phyloP scores from a whole-genome alignment of 2,329 filamentous ascomycete species.

The Hymenoscyphus albidus region DNA sequence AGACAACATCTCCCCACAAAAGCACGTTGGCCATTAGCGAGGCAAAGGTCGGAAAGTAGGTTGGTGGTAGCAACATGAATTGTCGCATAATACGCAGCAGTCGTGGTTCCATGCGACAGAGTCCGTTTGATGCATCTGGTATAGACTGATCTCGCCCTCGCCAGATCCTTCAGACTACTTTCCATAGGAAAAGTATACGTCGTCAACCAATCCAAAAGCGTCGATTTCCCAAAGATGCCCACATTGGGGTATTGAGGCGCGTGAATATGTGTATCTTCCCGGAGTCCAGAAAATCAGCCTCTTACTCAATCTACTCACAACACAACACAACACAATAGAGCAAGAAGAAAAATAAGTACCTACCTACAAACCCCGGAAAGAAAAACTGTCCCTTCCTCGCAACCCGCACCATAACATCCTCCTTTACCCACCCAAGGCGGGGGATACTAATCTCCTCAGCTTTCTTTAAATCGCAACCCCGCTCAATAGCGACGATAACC shows the following conservation, averaged over 20 bases:
- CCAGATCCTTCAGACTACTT: slow-evolving; percentile 61
- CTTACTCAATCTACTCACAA: slow-evolving; percentile 2
- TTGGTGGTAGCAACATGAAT: slow-evolving; percentile 86
- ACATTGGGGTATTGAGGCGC: slow-evolving; percentile 92
- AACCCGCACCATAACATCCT: slow-evolving; percentile 22
- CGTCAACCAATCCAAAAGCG: slow-evolving; percentile 87
- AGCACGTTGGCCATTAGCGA: slow-evolving; percentile 76
- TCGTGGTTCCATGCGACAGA: slow-evolving; percentile 86
- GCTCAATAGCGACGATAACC: slow-evolving; percentile 41
- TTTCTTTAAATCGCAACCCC: slow-evolving; percentile 30
- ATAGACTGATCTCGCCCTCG: slow-evolving; percentile 69
- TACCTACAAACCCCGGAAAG: slow-evolving; percentile 79
- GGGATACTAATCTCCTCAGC: slow-evolving; percentile 34
- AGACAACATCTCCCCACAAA: slow-evolving; percentile 95
- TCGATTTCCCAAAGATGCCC: slow-evolving; percentile 90
- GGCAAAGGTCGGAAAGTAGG: slow-evolving; percentile 78
- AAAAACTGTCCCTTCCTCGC: slow-evolving; percentile 61
- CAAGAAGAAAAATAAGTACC: slow-evolving; percentile 7
- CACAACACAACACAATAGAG: not conserved
- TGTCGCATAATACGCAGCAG: slow-evolving; percentile 91
- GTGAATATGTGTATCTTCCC: slow-evolving; percentile 86
- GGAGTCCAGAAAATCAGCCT: slow-evolving; percentile 22
- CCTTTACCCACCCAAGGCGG: slow-evolving; percentile 34
- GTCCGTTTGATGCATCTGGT: slow-evolving; percentile 73
- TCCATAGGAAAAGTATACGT: slow-evolving; percentile 96